phyloP scores from a whole-genome alignment of 805 yeast species.

The Candida nemodendra region DNA sequence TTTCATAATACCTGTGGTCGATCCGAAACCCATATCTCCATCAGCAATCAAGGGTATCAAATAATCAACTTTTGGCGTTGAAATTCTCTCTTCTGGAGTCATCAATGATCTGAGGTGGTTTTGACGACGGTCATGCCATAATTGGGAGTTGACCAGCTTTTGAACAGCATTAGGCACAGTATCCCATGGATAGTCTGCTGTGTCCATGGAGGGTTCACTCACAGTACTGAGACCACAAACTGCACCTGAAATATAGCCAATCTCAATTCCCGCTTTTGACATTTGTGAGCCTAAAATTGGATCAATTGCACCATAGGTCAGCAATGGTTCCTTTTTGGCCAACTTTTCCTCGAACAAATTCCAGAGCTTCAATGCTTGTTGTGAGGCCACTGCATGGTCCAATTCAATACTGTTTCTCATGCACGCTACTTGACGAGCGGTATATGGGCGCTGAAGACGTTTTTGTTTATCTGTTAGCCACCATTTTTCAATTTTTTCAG shows the following conservation, averaged over 20 bases:
- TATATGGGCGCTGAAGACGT: constrained; percentile 49
- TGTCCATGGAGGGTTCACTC: constrained; percentile 64
- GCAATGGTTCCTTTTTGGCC: constrained; percentile 46
- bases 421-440: constrained; percentile 49
- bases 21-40: constrained; percentile 68
- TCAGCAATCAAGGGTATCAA: constrained; percentile 64
- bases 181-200: constrained; percentile 68
- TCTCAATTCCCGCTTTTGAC: constrained; percentile 48
- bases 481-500: constrained; percentile 43
- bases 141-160: constrained; percentile 56
- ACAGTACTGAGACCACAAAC: constrained; percentile 59
- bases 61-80: constrained; percentile 42
- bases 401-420: constrained; percentile 51
- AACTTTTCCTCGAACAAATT: constrained; percentile 41
- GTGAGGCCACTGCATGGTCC: constrained; percentile 47
- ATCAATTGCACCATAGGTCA: constrained; percentile 59
- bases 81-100: constrained; percentile 20
- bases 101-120: constrained; percentile 14
- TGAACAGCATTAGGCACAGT: constrained; percentile 69
- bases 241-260: constrained; percentile 59
- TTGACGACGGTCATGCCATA: constrained; percentile 50
- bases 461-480: constrained; percentile 47
- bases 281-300: constrained; percentile 64
- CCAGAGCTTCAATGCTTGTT: constrained; percentile 49
- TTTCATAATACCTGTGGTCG: constrained; percentile 60